Evolutionary conservation across 176 grass and related monocot genomes (phyloP), one percentile per base, ranked within the genome.

Genomic region (Rhynchospora tenuis): DNA sequence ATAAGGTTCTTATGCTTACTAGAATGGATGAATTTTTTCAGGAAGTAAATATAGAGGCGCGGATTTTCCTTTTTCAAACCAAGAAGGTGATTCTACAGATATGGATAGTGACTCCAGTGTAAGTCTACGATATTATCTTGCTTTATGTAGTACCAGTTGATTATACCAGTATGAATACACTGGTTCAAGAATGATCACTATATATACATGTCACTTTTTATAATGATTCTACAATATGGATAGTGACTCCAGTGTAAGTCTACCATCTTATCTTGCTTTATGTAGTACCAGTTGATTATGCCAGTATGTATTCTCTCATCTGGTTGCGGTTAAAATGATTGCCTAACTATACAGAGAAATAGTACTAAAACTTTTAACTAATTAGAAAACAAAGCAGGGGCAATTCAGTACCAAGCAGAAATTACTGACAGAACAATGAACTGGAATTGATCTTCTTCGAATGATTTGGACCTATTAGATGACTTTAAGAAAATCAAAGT

Each of bases 41-140:
- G 93, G 74, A 90, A 89, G 28, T 81, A 92, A 60, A 50, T 70
- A 44, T 59, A 56, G 60, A 60, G 64, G 62, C 50, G 86, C 31
- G 24, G 88, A 92, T 81, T 56, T 83, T 86, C 86, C 90, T 60
- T 71, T 95, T 13, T 88, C 62, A 33, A 84, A 66, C 0, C 79
- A 89, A 81, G 88, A 82, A 11, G 50, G 24, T 5, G n/a, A 58
- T 71, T 84, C 67, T 83, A 62, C 67, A 6, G 77, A 92, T 4
- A 64, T 84, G 64, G 71, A 87, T 4, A 77, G 73, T 56, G 26
- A 77, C 26, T 77, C 24, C 1, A 77, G 24, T 56, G 73, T 77
- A 77, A 77, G 73, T 77, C 73, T 77, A n/a, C 26, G 7, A 4
- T 77, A 31, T 71, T 77, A 19, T 77, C 50, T 77, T 28, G 55